phyloP scores from a whole-genome alignment of 106 monocot genomes.

The Gastrodia elata region DNA sequence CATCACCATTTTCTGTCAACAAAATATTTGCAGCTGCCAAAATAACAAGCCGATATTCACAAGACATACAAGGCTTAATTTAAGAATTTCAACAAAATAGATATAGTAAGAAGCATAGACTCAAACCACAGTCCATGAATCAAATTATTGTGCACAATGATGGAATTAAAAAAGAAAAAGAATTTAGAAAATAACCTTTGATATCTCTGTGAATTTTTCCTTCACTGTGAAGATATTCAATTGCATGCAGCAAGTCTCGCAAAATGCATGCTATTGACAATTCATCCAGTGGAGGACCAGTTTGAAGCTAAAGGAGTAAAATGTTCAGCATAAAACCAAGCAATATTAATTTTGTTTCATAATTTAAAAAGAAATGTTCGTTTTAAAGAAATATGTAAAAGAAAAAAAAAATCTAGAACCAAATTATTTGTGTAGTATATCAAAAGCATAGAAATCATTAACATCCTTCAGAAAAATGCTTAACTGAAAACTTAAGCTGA shows the following conservation, averaged over 20 bases:
- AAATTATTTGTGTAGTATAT: neutral
- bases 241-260: conserved; percentile 73
- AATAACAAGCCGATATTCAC: conserved; percentile 10
- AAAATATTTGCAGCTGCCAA: conserved; percentile 92
- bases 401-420: neutral
- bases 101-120: neutral
- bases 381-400: neutral
- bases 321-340: neutral
- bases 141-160: conserved; percentile 1
- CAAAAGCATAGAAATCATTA: neutral
- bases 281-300: conserved; percentile 92
- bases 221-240: conserved; percentile 94
- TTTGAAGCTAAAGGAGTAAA: conserved; percentile 55
- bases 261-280: conserved; percentile 88
- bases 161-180: conserved; percentile 4
- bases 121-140: neutral
- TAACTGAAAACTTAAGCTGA: conserved; percentile 1
- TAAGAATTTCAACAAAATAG: neutral
- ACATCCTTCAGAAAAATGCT: neutral
- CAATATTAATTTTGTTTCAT: conserved; percentile 7
- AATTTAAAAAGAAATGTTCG: neutral
- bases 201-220: conserved; percentile 98
- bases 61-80: neutral
- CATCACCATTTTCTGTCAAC: conserved; percentile 88
- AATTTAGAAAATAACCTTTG: conserved; percentile 52